Evolutionary conservation across 768 basidiomycete genomes (phyloP).

Genomic region (Boletales sp.): DNA sequence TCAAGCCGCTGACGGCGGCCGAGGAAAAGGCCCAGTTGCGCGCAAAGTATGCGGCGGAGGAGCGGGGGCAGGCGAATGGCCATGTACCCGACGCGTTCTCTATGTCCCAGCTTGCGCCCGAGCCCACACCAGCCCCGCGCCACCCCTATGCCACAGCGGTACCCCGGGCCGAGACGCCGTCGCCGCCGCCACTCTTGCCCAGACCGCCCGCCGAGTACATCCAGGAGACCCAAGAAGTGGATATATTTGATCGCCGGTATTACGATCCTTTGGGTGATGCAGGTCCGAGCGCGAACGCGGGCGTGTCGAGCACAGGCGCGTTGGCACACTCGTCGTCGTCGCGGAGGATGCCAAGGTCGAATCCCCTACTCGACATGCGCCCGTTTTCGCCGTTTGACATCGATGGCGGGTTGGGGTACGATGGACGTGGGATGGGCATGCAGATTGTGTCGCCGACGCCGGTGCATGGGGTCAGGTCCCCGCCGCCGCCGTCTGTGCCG

Average conservation of each 20-base stretch:
- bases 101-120: too few relatives aligned
- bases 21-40: conserved; percentile 75
- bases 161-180: conserved; percentile 21
- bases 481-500: conserved; percentile 10
- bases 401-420: conserved; percentile 17
- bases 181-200: conserved; percentile 71
- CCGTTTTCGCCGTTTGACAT: conserved; percentile 49
- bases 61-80: conserved; percentile 32
- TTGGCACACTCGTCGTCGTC: conserved; percentile 16
- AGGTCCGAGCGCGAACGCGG: conserved; percentile 24
- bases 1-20: conserved; percentile 54
- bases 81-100: not conserved
- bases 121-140: not conserved
- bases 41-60: conserved; percentile 61
- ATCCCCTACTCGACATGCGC: conserved; percentile 33
- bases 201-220: conserved; percentile 79
- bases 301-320: conserved; percentile 22
- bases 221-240: conserved; percentile 75
- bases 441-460: too few relatives aligned
- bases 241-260: conserved; percentile 47
- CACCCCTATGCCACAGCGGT: conserved; percentile 17
- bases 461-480: not conserved
- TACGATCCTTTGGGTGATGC: conserved; percentile 22
- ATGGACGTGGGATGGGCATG: not conserved
- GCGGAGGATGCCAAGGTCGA: conserved; percentile 9